Evolutionary conservation across 2,329 filamentous ascomycete species (phyloP).

Genomic region (Fusarium mangiferae): DNA sequence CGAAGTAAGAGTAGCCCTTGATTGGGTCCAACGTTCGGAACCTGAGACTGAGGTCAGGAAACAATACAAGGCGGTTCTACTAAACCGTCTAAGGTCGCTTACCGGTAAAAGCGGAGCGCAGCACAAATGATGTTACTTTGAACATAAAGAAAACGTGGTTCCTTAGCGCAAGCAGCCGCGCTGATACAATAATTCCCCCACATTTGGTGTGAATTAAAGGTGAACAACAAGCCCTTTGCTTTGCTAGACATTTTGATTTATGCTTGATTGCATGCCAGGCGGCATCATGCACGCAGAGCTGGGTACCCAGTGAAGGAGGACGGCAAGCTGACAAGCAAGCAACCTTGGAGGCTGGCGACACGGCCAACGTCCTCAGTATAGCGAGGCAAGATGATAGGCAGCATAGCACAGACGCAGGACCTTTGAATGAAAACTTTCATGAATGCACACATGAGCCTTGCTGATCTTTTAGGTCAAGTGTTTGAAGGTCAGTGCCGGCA

Average conservation of each 20-base stretch:
- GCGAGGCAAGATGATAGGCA: slow-evolving; percentile 11
- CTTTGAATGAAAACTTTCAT: slow-evolving; percentile 14
- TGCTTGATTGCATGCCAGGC: slow-evolving; percentile 18
- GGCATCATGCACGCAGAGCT: slow-evolving; percentile 8
- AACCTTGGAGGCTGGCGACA: slow-evolving; percentile 6
- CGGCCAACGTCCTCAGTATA: background rate
- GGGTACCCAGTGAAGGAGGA: background rate
- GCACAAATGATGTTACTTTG: slow-evolving; percentile 13
- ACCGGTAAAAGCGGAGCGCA: slow-evolving; percentile 8
- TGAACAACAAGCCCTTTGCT: slow-evolving; percentile 7
- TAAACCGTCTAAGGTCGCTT: slow-evolving; percentile 34
- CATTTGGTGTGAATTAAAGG: slow-evolving; percentile 5
- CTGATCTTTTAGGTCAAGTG: background rate
- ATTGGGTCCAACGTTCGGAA: slow-evolving; percentile 61
- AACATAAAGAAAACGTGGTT: slow-evolving; percentile 14
- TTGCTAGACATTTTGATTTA: slow-evolving; percentile 11
- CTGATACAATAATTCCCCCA: slow-evolving; percentile 7
- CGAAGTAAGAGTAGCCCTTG: slow-evolving; percentile 72
- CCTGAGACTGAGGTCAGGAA: slow-evolving; percentile 32
- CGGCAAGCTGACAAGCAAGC: slow-evolving; percentile 6
- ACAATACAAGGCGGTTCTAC: slow-evolving; percentile 34
- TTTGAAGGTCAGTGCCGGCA: slow-evolving; percentile 21
- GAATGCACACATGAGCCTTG: background rate
- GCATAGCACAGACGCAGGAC: slow-evolving; percentile 8
- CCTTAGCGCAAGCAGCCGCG: slow-evolving; percentile 17